Percentiles rank a stretch among this genome's conserved stretches.
Conservation (phyloP, 495 filamentous ascomycete genomes). For the Physcia stellaris region DNA sequence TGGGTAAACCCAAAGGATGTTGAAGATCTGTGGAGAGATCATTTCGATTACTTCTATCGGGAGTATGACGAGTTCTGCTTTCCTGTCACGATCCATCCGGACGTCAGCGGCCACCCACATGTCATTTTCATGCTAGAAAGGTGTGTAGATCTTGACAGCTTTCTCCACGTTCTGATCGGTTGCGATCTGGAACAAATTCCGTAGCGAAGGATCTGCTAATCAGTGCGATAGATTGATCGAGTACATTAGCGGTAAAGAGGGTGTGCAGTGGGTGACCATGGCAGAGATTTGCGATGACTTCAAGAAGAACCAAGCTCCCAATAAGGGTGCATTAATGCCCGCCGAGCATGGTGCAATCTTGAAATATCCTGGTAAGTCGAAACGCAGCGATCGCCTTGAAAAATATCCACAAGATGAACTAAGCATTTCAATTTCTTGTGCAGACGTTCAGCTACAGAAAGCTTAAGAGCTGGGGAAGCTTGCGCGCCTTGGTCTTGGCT, state of each 20-base stretch:
- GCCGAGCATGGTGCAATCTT: conserved; percentile 43
- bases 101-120: conserved; percentile 53
- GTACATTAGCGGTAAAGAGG: conserved; percentile 58
- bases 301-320: conserved; percentile 52
- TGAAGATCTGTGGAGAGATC: conserved; percentile 47
- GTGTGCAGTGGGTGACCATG: conserved; percentile 63
- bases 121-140: conserved; percentile 45
- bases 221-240: conserved; percentile 41
- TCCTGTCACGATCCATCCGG: conserved; percentile 57
- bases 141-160: background rate
- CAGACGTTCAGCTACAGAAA: conserved; percentile 13
- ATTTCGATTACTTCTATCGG: conserved; percentile 57
- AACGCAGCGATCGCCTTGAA: background rate
- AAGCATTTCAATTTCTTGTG: background rate
- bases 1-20: conserved; percentile 48
- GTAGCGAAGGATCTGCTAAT: conserved; percentile 1
- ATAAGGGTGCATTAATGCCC: conserved; percentile 53
- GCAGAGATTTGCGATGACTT: conserved; percentile 57
- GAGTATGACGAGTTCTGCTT: conserved; percentile 61
- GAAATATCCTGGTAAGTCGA: conserved; percentile 24
- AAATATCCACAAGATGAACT: no score
- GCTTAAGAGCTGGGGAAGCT: conserved; percentile 5
- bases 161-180: background rate
- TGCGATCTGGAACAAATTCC: background rate
- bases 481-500: no score